Evolutionary conservation across 2,329 filamentous ascomycete genomes (phyloP).

Genomic region (Helotiales sp.): DNA sequence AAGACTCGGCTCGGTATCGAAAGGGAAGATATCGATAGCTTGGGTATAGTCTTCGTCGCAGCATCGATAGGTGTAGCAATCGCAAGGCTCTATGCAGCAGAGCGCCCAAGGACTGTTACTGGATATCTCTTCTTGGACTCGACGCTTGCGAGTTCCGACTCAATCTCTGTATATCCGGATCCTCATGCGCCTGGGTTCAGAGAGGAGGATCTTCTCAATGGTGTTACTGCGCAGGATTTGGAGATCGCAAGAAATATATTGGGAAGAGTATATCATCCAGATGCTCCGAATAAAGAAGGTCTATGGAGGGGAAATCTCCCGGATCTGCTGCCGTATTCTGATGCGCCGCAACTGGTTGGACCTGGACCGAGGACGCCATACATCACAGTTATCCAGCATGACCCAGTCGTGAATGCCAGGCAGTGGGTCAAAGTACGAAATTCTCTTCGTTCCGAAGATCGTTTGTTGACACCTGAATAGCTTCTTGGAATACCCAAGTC

Average conservation of each 20-base stretch:
- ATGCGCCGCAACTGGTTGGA: conserved; percentile 34
- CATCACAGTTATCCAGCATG: conserved; percentile 17
- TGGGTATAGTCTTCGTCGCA: conserved; percentile 35
- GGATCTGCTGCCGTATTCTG: conserved; percentile 35
- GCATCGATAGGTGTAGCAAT: conserved; percentile 40
- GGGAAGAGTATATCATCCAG: conserved; percentile 15
- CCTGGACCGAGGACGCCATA: conserved; percentile 8
- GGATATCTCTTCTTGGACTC: conserved; percentile 39
- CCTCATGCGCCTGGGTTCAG: conserved; percentile 24
- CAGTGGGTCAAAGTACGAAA: background rate
- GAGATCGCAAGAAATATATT: conserved; percentile 19
- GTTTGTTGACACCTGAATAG: background rate
- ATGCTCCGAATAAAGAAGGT: conserved; percentile 33
- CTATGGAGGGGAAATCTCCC: conserved; percentile 35
- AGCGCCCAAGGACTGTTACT: conserved; percentile 36
- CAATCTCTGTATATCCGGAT: conserved; percentile 36
- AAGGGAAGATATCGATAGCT: background rate
- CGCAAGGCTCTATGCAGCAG: conserved; percentile 40
- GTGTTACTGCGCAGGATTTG: background rate
- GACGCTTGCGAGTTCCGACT: conserved; percentile 37
- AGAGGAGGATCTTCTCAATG: background rate
- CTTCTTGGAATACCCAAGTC: background rate
- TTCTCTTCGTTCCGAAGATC: no score
- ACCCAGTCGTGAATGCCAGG: background rate
- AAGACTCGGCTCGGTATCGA: conserved; percentile 8